phyloP scores from a whole-genome alignment of 148 eudicot genomes.

The Bassia scoparia region DNA sequence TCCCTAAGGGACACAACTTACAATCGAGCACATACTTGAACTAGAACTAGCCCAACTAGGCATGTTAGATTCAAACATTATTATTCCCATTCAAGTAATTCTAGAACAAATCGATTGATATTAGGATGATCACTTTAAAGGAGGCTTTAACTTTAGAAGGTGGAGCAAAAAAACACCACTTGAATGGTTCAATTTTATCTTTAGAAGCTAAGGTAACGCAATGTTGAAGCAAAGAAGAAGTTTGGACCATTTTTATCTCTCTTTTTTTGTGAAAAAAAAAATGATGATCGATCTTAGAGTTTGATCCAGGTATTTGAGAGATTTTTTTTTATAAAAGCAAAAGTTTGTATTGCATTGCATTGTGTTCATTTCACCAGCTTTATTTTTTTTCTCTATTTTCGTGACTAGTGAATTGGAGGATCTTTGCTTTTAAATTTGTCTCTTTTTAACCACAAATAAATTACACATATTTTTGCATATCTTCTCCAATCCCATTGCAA shows the following conservation, averaged over 20 bases:
- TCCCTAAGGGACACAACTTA: not conserved
- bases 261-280: constrained; percentile 7
- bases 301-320: constrained; percentile 16
- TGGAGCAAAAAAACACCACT: not conserved
- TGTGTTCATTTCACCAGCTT: constrained; percentile 25
- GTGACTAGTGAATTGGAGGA: constrained; percentile 26
- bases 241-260: constrained; percentile 10
- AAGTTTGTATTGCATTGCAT: constrained; percentile 17
- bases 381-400: constrained; percentile 59
- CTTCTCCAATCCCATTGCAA: constrained; percentile 21
- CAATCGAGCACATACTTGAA: not conserved
- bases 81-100: not conserved
- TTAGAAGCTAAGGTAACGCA: constrained; percentile 23
- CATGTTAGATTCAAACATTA: not conserved
- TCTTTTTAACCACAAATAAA: constrained; percentile 19
- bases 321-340: constrained; percentile 30
- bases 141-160: not conserved
- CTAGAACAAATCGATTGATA: not conserved
- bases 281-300: constrained; percentile 17
- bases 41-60: not conserved
- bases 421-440: constrained; percentile 15
- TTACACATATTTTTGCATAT: not conserved
- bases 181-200: not conserved
- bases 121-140: not conserved
- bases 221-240: constrained; percentile 21